Conservation (phyloP, 129 eudicot genomes). For the Arctium lappa region DNA sequence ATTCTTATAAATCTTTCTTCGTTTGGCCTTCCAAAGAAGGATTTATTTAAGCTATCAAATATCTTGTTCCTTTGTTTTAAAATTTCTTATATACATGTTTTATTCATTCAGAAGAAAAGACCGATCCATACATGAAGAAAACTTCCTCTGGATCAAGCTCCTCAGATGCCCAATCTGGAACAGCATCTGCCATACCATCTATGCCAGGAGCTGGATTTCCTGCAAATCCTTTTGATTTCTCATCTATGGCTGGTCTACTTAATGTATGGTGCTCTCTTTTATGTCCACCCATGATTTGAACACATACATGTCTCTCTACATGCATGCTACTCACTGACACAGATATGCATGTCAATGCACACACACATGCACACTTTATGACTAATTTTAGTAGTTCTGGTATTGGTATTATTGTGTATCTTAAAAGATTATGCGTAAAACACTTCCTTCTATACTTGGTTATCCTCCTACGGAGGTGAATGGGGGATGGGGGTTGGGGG, state of each 20-base stretch:
- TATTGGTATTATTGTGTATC: neutral
- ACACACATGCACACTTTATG: neutral
- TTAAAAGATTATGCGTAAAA: neutral
- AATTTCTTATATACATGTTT: conserved; percentile 1
- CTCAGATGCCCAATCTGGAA: conserved; percentile 36
- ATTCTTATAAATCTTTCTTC: neutral
- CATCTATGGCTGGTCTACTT: conserved; percentile 83
- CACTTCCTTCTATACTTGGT: neutral
- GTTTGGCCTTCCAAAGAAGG: neutral
- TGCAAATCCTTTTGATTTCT: conserved; percentile 84
- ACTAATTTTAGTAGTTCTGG: neutral
- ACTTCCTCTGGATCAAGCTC: conserved; percentile 40
- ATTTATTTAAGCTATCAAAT: neutral
- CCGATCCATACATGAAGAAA: conserved; percentile 29
- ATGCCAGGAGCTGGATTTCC: conserved; percentile 54
- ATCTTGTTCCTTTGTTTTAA: neutral
- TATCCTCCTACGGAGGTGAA: neutral
- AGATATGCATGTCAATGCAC: neutral
- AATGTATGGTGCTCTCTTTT: conserved; percentile 43
- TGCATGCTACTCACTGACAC: conserved; percentile 12
- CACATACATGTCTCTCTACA: neutral
- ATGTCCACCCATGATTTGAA: neutral
- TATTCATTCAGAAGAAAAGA: conserved; percentile 38
- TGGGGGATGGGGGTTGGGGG: neutral
- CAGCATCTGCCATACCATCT: conserved; percentile 39